A percentile compares a stretch with the other conserved stretches of the same genome.
These are phyloP conservation scores for Hylodesmum podocarpum DNA, from an alignment of 306 rosid genomes.

Conservation along the genomic window DNA sequence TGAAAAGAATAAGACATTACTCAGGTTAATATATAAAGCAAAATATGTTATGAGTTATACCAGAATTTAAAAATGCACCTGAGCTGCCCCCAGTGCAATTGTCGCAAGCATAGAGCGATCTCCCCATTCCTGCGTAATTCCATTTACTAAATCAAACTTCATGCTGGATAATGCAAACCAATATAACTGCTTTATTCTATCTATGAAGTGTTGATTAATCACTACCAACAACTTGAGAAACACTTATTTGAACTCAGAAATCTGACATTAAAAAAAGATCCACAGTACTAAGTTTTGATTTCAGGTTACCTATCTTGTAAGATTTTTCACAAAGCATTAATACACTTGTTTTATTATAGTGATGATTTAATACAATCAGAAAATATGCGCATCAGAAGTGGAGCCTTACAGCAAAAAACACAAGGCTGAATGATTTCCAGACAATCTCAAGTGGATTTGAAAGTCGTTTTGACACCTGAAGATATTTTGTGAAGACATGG, in stretches of 20 bases:
- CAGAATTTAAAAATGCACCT: constrained; percentile 53
- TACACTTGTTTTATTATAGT: not conserved
- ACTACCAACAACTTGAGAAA: constrained; percentile 5
- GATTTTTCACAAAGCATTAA: constrained; percentile 17
- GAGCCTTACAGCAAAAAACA: constrained; percentile 87
- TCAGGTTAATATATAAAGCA: not conserved
- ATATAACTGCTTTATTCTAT: constrained; percentile 1
- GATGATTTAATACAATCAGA: constrained; percentile 21
- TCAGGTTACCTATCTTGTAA: not conserved
- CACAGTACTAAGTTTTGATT: not conserved
- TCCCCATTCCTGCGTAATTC: constrained; percentile 91
- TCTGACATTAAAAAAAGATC: not conserved
- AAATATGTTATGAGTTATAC: constrained; percentile 1
- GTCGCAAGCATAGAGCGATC: constrained; percentile 99
- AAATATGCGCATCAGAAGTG: constrained; percentile 6
- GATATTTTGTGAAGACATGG: not conserved
- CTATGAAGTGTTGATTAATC: not conserved
- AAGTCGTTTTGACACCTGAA: constrained; percentile 69
- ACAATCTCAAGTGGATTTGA: constrained; percentile 81
- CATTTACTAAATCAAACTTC: constrained; percentile 15
- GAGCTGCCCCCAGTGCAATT: constrained; percentile 94
- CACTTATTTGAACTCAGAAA: not conserved
- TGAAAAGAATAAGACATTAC: constrained; percentile 36
- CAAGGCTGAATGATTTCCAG: constrained; percentile 96
- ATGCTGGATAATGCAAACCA: constrained; percentile 9